phyloP scores from a whole-genome alignment of 2,329 filamentous ascomycete genomes.

The Cordyceps fumosorosea region DNA sequence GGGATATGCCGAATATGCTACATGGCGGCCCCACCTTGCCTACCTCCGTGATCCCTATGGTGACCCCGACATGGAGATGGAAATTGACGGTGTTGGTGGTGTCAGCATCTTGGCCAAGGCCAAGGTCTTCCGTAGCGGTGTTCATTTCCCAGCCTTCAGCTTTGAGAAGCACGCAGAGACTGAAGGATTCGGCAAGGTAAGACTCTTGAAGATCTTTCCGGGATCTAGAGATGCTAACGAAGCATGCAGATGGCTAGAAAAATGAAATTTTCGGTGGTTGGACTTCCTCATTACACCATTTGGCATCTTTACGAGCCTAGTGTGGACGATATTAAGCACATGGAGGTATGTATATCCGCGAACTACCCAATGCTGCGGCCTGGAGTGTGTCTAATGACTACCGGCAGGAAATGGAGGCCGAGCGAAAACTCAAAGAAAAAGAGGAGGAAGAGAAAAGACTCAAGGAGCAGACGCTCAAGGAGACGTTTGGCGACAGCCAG shows the following conservation, averaged over 20 bases:
- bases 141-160: conserved; percentile 96
- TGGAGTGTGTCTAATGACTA: conserved; percentile 14
- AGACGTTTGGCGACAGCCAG: conserved; percentile 69
- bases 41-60: conserved; percentile 96
- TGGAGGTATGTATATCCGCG: conserved; percentile 57
- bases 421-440: conserved; percentile 63
- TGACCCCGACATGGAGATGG: conserved; percentile 99
- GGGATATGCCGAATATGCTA: conserved; percentile 97
- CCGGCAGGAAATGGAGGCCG: conserved; percentile 79
- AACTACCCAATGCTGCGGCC: neutral
- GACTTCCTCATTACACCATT: conserved; percentile 94
- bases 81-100: conserved; percentile 94
- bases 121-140: conserved; percentile 86
- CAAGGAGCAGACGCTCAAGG: conserved; percentile 69
- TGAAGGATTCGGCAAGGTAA: conserved; percentile 95
- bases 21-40: conserved; percentile 93
- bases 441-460: conserved; percentile 71
- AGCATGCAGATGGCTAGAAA: conserved; percentile 78
- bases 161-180: conserved; percentile 99
- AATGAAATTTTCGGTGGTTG: conserved; percentile 93
- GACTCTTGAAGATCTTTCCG: conserved; percentile 15
- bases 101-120: conserved; percentile 97
- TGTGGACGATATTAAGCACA: conserved; percentile 92
- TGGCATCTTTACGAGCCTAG: conserved; percentile 99
- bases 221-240: conserved; percentile 11